Percentiles rank a stretch among this genome's conserved stretches.
These are phyloP conservation scores for Colletotrichum sp. DNA, from an alignment of 2,329 filamentous ascomycete genomes.

Conservation along the genomic window DNA sequence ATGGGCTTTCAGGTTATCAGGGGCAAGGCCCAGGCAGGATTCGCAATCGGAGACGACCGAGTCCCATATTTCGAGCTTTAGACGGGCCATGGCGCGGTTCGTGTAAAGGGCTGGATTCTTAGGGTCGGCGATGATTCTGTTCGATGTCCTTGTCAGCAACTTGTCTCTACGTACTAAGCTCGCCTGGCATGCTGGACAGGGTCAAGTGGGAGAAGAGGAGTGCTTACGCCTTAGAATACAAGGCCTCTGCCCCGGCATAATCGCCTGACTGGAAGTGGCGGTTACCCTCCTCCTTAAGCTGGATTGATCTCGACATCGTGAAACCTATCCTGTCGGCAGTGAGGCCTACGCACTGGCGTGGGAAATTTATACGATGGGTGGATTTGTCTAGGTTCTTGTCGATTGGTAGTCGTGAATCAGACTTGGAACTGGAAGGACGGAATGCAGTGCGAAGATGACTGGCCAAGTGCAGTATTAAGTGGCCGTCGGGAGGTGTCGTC, in stretches of 20 bases:
- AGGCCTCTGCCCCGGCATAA: slow-evolving; percentile 67
- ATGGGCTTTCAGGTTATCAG: slow-evolving; percentile 77
- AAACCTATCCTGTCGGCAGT: not conserved
- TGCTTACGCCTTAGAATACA: slow-evolving; percentile 74
- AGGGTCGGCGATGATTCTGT: slow-evolving; percentile 78
- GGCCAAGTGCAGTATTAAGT: not conserved
- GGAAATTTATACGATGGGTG: not conserved
- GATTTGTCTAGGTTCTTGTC: not conserved
- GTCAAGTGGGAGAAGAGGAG: not conserved
- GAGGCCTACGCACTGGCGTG: not conserved
- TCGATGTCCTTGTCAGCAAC: not conserved
- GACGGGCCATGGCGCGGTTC: slow-evolving; percentile 84
- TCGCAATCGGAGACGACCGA: slow-evolving; percentile 80
- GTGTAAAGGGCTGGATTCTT: slow-evolving; percentile 83
- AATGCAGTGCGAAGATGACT: not conserved
- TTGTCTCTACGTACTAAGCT: not conserved
- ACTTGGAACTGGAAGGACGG: not conserved
- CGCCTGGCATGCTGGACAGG: not conserved
- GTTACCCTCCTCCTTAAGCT: slow-evolving; percentile 66
- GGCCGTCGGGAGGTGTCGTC: not conserved
- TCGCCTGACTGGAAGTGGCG: slow-evolving; percentile 69
- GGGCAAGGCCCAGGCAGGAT: slow-evolving; percentile 72
- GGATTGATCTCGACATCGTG: slow-evolving; percentile 34
- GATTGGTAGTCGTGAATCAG: not conserved
- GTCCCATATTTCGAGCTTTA: slow-evolving; percentile 77